These are phyloP conservation scores for Lecanicillium sp. DNA, from an alignment of 2,329 filamentous ascomycete species.

Conservation along the genomic window DNA sequence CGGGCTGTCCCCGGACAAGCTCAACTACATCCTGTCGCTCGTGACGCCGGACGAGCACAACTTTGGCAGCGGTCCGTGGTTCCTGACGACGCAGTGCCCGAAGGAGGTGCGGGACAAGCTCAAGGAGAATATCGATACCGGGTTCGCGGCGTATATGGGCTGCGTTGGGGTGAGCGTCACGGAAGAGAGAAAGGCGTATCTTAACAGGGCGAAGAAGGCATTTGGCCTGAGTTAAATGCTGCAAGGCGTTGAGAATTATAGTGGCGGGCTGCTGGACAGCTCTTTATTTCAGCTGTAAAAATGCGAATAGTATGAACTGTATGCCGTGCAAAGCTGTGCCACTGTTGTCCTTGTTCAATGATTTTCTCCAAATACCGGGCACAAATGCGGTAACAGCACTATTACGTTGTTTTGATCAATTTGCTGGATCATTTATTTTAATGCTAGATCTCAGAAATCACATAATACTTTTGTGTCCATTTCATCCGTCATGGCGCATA, in stretches of 20 bases:
- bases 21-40: conserved; percentile 37
- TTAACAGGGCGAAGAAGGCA: conserved; percentile 40
- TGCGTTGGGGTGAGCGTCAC: conserved; percentile 37
- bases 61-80: conserved; percentile 50
- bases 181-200: conserved; percentile 33
- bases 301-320: neutral
- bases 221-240: conserved; percentile 31
- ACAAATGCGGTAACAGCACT: too few relatives aligned
- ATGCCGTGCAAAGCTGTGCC: too few relatives aligned
- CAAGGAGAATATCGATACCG: conserved; percentile 31
- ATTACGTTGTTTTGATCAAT: too few relatives aligned
- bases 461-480: neutral
- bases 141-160: conserved; percentile 40
- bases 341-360: too few relatives aligned
- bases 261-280: neutral
- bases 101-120: conserved; percentile 28
- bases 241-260: neutral
- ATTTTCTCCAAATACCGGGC: too few relatives aligned
- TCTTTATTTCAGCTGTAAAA: too few relatives aligned
- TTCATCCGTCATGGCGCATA: neutral
- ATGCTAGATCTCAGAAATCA: neutral
- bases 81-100: conserved; percentile 39
- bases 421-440: too few relatives aligned
- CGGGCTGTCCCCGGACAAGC: conserved; percentile 25
- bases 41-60: conserved; percentile 45